These are phyloP conservation scores for Nemania sp. DNA, from an alignment of 2,329 filamentous ascomycete species.

Conservation along the genomic window DNA sequence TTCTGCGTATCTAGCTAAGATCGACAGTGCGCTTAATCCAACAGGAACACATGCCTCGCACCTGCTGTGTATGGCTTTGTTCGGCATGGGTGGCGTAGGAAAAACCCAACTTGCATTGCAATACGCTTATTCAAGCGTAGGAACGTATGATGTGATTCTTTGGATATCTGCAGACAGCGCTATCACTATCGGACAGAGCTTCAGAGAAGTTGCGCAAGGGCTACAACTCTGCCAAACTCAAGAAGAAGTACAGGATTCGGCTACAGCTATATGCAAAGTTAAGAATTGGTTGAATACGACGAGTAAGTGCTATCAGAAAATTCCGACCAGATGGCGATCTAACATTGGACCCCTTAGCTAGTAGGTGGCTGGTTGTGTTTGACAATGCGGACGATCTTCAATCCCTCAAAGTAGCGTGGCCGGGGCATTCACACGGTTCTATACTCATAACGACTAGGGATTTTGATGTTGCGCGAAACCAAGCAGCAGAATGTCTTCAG, in stretches of 20 bases:
- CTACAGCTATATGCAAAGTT: slow-evolving; percentile 29
- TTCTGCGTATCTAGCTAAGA: too few species aligned
- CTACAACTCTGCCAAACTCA: slow-evolving; percentile 27
- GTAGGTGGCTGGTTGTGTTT: slow-evolving; percentile 36
- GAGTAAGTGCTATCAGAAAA: too few species aligned
- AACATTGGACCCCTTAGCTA: too few species aligned
- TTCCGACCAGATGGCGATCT: too few species aligned
- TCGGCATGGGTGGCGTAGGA: slow-evolving; percentile 39
- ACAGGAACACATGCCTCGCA: too few species aligned
- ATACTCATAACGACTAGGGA: slow-evolving; percentile 23
- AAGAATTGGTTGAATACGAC: slow-evolving; percentile 35
- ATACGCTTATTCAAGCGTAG: slow-evolving; percentile 31
- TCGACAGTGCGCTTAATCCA: too few species aligned
- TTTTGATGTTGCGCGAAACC: slow-evolving; percentile 14
- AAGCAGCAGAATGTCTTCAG: slow-evolving; percentile 5
- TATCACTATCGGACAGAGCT: slow-evolving; percentile 11
- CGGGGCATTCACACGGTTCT: slow-evolving; percentile 21
- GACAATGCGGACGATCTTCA: slow-evolving; percentile 38
- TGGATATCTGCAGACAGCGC: slow-evolving; percentile 34
- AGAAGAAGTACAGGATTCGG: slow-evolving; percentile 27
- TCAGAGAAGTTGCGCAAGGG: slow-evolving; percentile 26
- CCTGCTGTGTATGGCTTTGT: slow-evolving; percentile 38
- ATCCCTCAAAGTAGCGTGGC: slow-evolving; percentile 33
- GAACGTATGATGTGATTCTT: slow-evolving; percentile 19
- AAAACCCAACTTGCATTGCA: slow-evolving; percentile 39